Evolutionary conservation across 2,329 filamentous ascomycete genomes (phyloP), one percentile per base, ranked within the genome.

Genomic region (Cladosporium sp.): DNA sequence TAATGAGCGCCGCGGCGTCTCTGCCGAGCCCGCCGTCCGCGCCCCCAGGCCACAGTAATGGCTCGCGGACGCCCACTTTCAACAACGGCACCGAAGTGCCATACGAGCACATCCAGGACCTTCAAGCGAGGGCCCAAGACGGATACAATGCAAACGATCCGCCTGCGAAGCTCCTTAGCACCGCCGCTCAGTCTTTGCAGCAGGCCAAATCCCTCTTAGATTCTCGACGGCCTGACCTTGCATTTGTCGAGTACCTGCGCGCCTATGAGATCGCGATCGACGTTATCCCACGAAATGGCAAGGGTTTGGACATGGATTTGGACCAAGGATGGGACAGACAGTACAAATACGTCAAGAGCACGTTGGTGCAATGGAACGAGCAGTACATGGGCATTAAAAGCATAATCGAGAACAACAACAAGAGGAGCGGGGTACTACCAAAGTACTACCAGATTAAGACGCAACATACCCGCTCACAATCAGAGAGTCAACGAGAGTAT

Each of bases 161-260:
- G 9, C 61, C 67, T 37, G 53, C 57, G 18, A 63, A 65, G 38
- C 63, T 78, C 14, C 61, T 78, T 18, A 65, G 68, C 6, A 56
- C 61, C 8, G 76, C 75, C 37, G 68, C 71, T 33, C 59, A 60
- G 9, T 69, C 71, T 50, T 67, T 76, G 54, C 66, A 62, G 37
- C 67, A 67, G 43, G 85, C 87, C 35, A 79, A 83, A 57, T 80
- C 78, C 49, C 74, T 77, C 53, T 61, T 83, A 54, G 79, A 80
- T 56, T 37, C 28, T 46, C 74, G 80, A 22, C 77, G 83, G 34
- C 81, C 84, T 4, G 89, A 93, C 64, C 70, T 83, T 35, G 91
- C 91, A 3, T 85, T 95, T 52, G 81, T 86, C 58, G 87, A 95
- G 56, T 97, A 92, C 65, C 79, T 97, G 54, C 82, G 85, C 57